Base-by-base conservation (phyloP, 768 basidiomycete species). In the Pseudohyphozyma bogoriensis region DNA sequence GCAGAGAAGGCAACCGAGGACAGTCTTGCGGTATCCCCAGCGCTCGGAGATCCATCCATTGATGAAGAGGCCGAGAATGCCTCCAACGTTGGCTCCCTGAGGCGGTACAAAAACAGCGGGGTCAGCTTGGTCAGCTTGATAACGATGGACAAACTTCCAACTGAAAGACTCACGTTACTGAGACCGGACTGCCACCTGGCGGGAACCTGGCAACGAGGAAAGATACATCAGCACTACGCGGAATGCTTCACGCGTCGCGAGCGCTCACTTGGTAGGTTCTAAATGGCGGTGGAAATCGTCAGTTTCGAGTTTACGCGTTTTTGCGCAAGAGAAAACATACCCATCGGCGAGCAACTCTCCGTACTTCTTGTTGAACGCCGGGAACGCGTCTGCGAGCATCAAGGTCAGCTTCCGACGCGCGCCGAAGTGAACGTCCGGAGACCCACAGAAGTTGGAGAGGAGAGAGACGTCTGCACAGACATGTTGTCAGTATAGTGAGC, bases 31-130 rank as follows among this genome's bases (percentile, higher is more conserved):
- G 62, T 72, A 73, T 0, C 76, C 76, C 58, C 68, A 72, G 26
- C 74, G 71, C 51, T 76, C 75, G 24, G 72, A 52, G 15, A 42
- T 26, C 37, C 51, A 68, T 37, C 76, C 76, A 58, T 74, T 75
- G 58, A 74, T 55, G 36, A 65, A 46, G 11, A 76, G 67, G 46
- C 74, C 75, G 36, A 72, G 44, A 51, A 74, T 69, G 36, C 69
- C 68, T 37, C 74, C 73, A 47, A 64, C 67, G 39, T 73, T 72
- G 39, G 70, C 72, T 33, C 31, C 51, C 26, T 45, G 24, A 26
- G 45, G 5, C 12, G 28, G 12, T 11, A 20, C 16, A 24, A 16
- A 16, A 16, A 39, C 20, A 39, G 37, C 37, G 12, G 12, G 37
- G 20, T 24, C 45, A 46, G 45, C 45, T 46, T 46, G 37, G 12